Evolutionary conservation across 129 eudicot genomes (phyloP), one percentile per base, ranked within the genome.

Genomic region (Flaveria ramosissima): DNA sequence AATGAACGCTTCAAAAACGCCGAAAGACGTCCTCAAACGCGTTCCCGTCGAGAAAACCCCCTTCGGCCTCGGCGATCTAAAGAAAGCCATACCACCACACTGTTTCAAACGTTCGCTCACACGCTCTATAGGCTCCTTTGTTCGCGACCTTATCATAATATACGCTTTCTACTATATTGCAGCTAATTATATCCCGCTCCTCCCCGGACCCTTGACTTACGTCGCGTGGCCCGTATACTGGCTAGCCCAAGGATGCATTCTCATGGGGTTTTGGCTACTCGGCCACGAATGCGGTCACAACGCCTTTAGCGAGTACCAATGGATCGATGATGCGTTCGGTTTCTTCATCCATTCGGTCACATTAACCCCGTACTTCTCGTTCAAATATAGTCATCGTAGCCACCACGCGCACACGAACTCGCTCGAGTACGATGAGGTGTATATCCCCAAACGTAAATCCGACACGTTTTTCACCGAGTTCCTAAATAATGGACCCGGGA

Each of bases 221-320:
- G 20, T 81, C 10, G 72, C 80, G 6, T 81, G 84, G 84, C 80
- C 84, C 2, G 7, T 74, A 7, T 80, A 80, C 5, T 80, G 84
- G 84, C 23, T 60, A 19, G 16, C 78, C 1, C 76, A 81, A 56
- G 84, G 84, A 30, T 67, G 80, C 30, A 46, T 81, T 11, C 66
- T 81, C 2, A 74, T 75, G 74, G 80, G 80, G 15, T 59, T 75
- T 23, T 81, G 84, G 84, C 70, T 81, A 47, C 48, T 81, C 2
- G 84, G 79, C 24, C 83, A 80, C 14, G 84, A 81, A 68, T 69
- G 72, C 10, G 84, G 84, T 9, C 84, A 81, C 68, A 75, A 75
- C 20, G 84, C 84, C 3, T 59, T 81, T 36, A 68, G 77, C 2
- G 80, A 75, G 16, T 75, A 81, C 73, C 71, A 81, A 41, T 70